These are phyloP conservation scores for Uromyces viciae-fabae DNA, from an alignment of 1,284 basidiomycete species.

Conservation along the genomic window DNA sequence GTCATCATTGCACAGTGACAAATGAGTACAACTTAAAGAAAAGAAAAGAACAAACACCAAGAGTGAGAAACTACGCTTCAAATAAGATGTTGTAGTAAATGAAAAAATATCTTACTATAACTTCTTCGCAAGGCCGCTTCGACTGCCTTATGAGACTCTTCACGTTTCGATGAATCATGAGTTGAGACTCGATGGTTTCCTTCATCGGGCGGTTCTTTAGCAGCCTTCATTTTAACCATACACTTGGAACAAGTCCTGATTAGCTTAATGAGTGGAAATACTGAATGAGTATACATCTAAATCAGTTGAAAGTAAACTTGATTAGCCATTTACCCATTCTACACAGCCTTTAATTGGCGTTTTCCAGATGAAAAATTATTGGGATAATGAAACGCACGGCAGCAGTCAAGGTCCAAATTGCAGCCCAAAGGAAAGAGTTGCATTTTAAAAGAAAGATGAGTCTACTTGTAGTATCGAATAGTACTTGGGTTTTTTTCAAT, in stretches of 20 bases:
- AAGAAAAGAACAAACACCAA: background rate
- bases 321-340: background rate
- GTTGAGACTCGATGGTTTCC: background rate
- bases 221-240: constrained; percentile 20
- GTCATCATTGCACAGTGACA: constrained; percentile 41
- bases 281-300: constrained; percentile 36
- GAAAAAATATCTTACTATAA: constrained; percentile 13
- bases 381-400: constrained; percentile 9
- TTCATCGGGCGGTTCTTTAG: background rate
- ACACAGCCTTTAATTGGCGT: too few relatives aligned
- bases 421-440: constrained; percentile 33
- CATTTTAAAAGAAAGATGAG: constrained; percentile 22
- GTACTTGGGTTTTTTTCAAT: background rate
- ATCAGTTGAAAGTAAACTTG: background rate
- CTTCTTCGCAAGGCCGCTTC: constrained; percentile 28
- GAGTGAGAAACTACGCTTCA: too few relatives aligned
- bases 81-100: too few relatives aligned
- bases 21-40: constrained; percentile 18
- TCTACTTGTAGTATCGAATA: constrained; percentile 11
- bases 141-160: background rate
- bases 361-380: background rate
- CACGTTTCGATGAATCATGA: background rate
- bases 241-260: constrained; percentile 17
- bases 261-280: constrained; percentile 32
- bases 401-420: constrained; percentile 28